Percentiles rank a stretch among this genome's conserved stretches.
phyloP scores from a whole-genome alignment of 495 filamentous ascomycete species.

The Penicillium lividum region DNA sequence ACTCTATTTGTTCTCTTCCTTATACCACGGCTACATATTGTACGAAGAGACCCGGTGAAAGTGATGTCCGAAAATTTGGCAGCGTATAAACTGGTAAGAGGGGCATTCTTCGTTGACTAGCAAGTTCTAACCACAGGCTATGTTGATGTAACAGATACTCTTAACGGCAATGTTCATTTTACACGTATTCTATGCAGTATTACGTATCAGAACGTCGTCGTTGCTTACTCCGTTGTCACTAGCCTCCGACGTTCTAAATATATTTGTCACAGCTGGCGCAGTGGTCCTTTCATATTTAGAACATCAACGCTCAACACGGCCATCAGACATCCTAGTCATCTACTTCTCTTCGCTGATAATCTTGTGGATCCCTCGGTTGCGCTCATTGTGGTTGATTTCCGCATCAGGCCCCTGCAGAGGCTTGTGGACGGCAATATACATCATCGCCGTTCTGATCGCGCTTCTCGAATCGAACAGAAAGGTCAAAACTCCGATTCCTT shows the following conservation, averaged over 20 bases:
- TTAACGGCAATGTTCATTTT: not conserved
- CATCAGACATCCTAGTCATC: not conserved
- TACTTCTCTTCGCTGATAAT: not conserved
- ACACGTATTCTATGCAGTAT: no score
- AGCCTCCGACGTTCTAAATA: not conserved
- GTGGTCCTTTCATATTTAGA: not conserved
- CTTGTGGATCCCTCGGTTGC: not conserved
- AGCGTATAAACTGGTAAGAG: not conserved
- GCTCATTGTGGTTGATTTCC: slow-evolving; percentile 3
- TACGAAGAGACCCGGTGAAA: not conserved
- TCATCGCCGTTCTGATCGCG: not conserved
- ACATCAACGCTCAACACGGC: not conserved
- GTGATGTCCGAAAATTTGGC: not conserved
- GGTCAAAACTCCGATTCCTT: not conserved
- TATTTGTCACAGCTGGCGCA: not conserved
- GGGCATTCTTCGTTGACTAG: no score
- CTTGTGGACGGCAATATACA: not conserved
- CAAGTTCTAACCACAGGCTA: no score
- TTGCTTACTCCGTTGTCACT: no score
- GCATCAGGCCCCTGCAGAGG: not conserved
- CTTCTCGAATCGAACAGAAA: not conserved
- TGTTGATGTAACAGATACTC: not conserved
- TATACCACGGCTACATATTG: not conserved
- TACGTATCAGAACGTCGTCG: no score
- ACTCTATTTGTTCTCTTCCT: not conserved